A percentile compares a stretch with the other conserved stretches of the same genome.
These are phyloP conservation scores for Mycena belliarum DNA, from an alignment of 768 basidiomycete genomes.

Conservation along the genomic window DNA sequence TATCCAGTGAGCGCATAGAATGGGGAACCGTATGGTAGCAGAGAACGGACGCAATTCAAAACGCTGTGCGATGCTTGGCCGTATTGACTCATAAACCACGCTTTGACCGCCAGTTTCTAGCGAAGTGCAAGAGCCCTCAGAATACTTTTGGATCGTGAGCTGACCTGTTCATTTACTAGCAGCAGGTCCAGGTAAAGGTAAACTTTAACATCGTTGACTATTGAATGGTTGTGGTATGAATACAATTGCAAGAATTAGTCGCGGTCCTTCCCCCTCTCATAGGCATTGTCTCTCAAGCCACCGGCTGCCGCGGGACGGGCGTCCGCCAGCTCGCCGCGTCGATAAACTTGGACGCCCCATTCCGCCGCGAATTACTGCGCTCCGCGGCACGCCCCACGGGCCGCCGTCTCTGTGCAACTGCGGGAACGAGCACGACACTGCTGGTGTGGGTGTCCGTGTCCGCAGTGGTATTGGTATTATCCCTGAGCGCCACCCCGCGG, in stretches of 20 bases:
- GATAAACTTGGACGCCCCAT: background rate
- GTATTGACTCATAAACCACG: no score
- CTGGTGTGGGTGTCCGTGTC: background rate
- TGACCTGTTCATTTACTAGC: no score
- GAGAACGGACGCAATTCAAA: no score
- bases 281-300: no score
- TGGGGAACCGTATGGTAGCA: no score
- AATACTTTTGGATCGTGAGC: no score
- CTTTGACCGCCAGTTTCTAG: no score
- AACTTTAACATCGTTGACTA: background rate
- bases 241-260: background rate
- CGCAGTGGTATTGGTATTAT: background rate
- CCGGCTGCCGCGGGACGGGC: background rate
- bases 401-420: background rate
- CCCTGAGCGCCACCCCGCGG: background rate
- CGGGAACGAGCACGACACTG: background rate
- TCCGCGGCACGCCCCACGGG: background rate
- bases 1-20: no score
- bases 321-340: background rate
- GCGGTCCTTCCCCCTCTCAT: no score
- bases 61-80: no score
- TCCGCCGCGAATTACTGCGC: background rate
- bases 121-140: no score
- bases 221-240: background rate
- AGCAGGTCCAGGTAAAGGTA: no score